Base-by-base conservation (phyloP, 2,329 filamentous ascomycete species). In the Colletotrichum sidae region DNA sequence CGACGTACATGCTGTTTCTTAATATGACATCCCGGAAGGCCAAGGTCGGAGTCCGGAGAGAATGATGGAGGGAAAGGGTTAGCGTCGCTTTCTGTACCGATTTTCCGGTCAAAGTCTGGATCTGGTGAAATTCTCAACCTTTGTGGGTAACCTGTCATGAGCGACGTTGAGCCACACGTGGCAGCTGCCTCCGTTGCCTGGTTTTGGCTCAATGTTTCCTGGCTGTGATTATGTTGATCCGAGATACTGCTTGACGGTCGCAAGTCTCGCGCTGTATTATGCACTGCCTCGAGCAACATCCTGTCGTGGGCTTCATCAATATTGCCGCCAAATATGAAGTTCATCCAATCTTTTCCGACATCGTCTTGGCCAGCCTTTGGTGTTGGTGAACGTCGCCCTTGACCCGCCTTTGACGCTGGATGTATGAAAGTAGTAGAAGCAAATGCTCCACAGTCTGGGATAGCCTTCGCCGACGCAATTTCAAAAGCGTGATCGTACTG, bases 321-420 rank as follows among this genome's bases (percentile, higher is more conserved):
- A 8, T 41, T 39, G 7, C 57, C 49, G 10, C 51, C 60, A n/a
- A 68, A 58, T n/a, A 68, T 49, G 38, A 69, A 69, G 9, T 47
- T 53, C 35, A 66, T 55, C 67, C 67, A 69, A 5, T 41, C 60
- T 13, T 41, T 25, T 38, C 62, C 54, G 15, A 9, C n/a, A 6
- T 49, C 11, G 11, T 15, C 37, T 7, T 13, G 17, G 4, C 25
- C 25, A 25, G 25, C 25, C 25, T 25, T 25, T 25, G 25, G 25
- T 4, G 25, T 25, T 25, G 25, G 25, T 25, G 25, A 25, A 25
- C 25, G 25, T 25, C 25, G 25, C 25, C 25, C 25, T 5, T 25
- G 25, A 25, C 25, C 25, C 25, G 25, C 25, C 25, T 25, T 25
- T 25, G 25, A 25, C 25, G 25, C 25, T 25, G 25, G 25, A 25